These are phyloP conservation scores for Straminergon stramineum DNA, from an alignment of 225 moss, liverwort and hornwort species.

Conservation along the genomic window DNA sequence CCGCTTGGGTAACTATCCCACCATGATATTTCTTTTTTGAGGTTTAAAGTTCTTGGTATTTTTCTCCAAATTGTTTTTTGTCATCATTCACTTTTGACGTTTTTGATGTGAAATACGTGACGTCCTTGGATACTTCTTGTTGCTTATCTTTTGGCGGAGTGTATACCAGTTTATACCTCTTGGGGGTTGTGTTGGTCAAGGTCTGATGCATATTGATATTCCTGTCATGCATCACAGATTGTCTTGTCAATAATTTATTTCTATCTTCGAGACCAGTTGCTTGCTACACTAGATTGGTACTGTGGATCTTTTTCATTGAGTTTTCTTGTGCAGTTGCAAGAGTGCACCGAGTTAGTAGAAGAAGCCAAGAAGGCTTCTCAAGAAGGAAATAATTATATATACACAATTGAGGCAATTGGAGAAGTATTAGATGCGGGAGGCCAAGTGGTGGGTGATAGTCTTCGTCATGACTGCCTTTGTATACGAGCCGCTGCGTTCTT, in stretches of 20 bases:
- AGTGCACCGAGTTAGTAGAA: conserved; percentile 81
- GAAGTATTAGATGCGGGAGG: conserved; percentile 96
- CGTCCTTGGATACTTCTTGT: neutral
- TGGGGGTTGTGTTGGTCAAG: neutral
- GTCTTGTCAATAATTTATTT: neutral
- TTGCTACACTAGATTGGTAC: conserved; percentile 5
- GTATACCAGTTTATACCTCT: neutral
- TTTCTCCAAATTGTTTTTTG: neutral
- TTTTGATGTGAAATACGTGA: neutral
- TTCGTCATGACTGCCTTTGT: conserved; percentile 91
- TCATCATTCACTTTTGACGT: neutral
- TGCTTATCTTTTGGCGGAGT: neutral
- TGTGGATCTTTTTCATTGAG: neutral
- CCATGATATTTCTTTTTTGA: neutral
- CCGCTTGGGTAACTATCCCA: conserved; percentile 63
- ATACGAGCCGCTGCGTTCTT: conserved; percentile 83
- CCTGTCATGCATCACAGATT: neutral
- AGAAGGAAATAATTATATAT: conserved; percentile 40
- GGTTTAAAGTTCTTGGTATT: neutral
- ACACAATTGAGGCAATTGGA: conserved; percentile 82
- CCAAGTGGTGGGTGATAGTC: conserved; percentile 61
- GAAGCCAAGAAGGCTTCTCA: conserved; percentile 60
- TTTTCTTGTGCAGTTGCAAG: conserved; percentile 56
- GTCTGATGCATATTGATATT: neutral
- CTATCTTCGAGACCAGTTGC: neutral